phyloP scores from a whole-genome alignment of 495 filamentous ascomycete species.

The Penicillium diatomitis region DNA sequence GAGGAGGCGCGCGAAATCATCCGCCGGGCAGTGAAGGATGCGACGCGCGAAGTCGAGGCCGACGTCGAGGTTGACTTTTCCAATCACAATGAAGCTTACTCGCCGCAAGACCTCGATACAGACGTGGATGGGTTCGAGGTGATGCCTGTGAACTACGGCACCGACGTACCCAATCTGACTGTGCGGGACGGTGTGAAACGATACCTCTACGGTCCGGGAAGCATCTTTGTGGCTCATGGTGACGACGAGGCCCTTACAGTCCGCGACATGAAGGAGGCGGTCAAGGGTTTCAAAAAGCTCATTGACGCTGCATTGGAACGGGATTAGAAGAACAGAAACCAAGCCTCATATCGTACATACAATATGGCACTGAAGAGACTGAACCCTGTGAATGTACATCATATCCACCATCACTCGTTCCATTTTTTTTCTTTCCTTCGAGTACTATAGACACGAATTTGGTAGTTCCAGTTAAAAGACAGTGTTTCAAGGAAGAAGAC shows the following conservation, averaged over 20 bases:
- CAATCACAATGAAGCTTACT: conserved; percentile 46
- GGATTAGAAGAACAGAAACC: neutral
- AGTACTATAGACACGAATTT: no score
- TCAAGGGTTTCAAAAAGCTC: conserved; percentile 62
- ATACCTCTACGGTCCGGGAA: conserved; percentile 85
- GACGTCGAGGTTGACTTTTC: conserved; percentile 52
- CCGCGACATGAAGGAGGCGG: conserved; percentile 56
- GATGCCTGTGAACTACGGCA: conserved; percentile 81
- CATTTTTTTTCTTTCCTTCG: no score
- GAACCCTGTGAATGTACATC: neutral
- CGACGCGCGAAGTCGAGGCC: conserved; percentile 47
- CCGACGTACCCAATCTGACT: conserved; percentile 74
- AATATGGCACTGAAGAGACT: neutral
- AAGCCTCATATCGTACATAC: neutral
- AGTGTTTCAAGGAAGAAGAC: no score
- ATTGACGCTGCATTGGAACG: conserved; percentile 51
- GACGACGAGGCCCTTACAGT: conserved; percentile 73
- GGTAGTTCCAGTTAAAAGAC: no score
- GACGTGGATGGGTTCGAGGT: conserved; percentile 79
- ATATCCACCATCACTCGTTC: no score
- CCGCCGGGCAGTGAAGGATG: conserved; percentile 43
- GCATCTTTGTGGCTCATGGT: conserved; percentile 80
- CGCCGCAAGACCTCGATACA: conserved; percentile 65
- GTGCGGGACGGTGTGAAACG: conserved; percentile 47
- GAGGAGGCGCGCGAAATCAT: conserved; percentile 44